Conservation (phyloP, 805 yeast genomes). For the Ogataea salicorniae region DNA sequence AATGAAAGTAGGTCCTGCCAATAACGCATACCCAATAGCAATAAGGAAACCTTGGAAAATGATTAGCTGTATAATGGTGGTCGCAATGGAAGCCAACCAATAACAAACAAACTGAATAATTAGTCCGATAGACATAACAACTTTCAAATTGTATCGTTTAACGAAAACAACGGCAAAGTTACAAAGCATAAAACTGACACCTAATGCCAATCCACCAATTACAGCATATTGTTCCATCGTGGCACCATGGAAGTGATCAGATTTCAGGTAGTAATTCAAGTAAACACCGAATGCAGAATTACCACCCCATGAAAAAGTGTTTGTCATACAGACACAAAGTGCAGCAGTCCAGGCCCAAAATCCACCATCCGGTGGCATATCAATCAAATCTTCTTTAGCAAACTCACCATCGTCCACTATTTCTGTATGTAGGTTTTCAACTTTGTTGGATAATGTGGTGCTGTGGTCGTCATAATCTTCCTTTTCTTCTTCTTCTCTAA, state of each 20-base stretch:
- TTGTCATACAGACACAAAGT: slow-evolving; percentile 27
- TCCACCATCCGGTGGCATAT: slow-evolving; percentile 40
- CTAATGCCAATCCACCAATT: slow-evolving; percentile 49
- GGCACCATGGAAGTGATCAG: slow-evolving; percentile 43
- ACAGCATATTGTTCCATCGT: slow-evolving; percentile 47
- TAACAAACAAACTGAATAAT: slow-evolving; percentile 35
- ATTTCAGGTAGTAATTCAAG: slow-evolving; percentile 40
- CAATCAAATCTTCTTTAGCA: slow-evolving; percentile 20
- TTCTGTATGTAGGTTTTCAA: neutral
- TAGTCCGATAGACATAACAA: slow-evolving; percentile 39
- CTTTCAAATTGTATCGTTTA: slow-evolving; percentile 45
- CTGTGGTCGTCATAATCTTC: neutral
- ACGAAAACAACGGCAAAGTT: slow-evolving; percentile 50
- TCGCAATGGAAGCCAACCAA: slow-evolving; percentile 41
- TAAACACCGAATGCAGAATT: slow-evolving; percentile 53
- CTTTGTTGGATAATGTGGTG: neutral
- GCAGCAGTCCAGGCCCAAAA: slow-evolving; percentile 47
- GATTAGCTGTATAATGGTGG: slow-evolving; percentile 38
- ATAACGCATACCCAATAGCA: slow-evolving; percentile 38
- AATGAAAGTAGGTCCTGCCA: slow-evolving; percentile 30
- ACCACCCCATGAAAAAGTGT: slow-evolving; percentile 49
- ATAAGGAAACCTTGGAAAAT: slow-evolving; percentile 45
- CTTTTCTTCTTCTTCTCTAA: slow-evolving; percentile 1
- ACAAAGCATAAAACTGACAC: slow-evolving; percentile 53
- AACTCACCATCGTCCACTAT: slow-evolving; percentile 30